Evolutionary conservation across 371 early-diverging fungal species (phyloP).

Genomic region (Basidiobolus meristosporus): DNA sequence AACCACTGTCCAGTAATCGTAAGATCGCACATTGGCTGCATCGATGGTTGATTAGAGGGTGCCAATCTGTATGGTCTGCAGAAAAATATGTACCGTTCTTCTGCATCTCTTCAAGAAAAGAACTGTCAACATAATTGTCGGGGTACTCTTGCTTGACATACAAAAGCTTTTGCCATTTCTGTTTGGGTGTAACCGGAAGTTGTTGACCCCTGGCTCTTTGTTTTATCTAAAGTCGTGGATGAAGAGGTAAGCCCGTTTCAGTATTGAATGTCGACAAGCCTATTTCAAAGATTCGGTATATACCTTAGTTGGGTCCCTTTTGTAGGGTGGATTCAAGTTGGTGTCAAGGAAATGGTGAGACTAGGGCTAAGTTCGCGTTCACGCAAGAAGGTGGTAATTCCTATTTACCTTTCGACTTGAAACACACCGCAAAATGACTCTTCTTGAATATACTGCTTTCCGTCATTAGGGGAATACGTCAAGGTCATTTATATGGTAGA

Average conservation of each 20-base stretch:
- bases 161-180: conserved; percentile 63
- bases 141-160: conserved; percentile 82
- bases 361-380: neutral
- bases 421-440: neutral
- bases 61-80: neutral
- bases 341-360: neutral
- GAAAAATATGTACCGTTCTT: conserved; percentile 38
- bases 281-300: neutral
- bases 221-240: neutral
- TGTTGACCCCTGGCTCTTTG: neutral
- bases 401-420: conserved; percentile 1
- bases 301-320: neutral
- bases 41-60: neutral
- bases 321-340: neutral
- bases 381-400: neutral
- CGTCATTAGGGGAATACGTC: conserved; percentile 2
- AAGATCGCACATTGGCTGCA: conserved; percentile 42
- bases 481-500: neutral
- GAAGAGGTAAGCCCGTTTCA: too few species aligned
- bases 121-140: conserved; percentile 81
- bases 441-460: neutral
- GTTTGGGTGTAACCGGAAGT: neutral
- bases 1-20: conserved; percentile 54
- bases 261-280: neutral
- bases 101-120: conserved; percentile 71